Evolutionary conservation across 1,284 basidiomycete species (phyloP), one percentile per base, ranked within the genome.

Genomic region (Cystobasidiaceae sp.): DNA sequence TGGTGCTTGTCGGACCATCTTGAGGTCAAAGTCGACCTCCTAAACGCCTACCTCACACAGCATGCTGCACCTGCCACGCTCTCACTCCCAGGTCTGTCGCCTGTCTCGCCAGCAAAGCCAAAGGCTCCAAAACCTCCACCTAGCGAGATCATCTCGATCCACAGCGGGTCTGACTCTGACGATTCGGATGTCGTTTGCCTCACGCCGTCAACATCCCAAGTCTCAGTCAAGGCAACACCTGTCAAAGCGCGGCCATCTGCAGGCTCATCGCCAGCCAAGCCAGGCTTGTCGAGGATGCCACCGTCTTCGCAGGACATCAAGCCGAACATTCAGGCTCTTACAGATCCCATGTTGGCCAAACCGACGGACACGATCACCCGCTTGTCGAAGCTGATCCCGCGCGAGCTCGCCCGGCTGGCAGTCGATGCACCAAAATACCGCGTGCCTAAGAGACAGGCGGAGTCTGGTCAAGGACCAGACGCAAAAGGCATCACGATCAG

Each of bases 171-270:
- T n/a, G 33, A 27, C n/a, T 28, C 33, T 9, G 25, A 28, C 9
- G 54, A 56, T 44, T 56, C 54, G 9, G 54, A 56, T 44, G 39
- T 56, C 11, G 54, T 56, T 25, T 56, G 54, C 21, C 37, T 56
- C 13, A 56, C 54, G 1, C 54, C 54, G 7, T n/a, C n/a, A n/a
- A n/a, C n/a, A n/a, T n/a, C n/a, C n/a, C n/a, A n/a, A n/a, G n/a
- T n/a, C n/a, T 28, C 43, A 39, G 21, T 56, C 19, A 55, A 55
- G 54, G 44, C 33, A 17, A n/a, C 21, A 8, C 37, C 54, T 27
- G 15, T 33, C 8, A 44, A 56, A 30, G 9, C 54, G 6, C 19
- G 37, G 32, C 13, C 37, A 5, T 41, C 41, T 4, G 27, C 41
- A 2, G 37, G n/a, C 25, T 32, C 32, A 17, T 15, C 32, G 6